Base-by-base conservation (phyloP, 768 basidiomycete species). In the Phanerochaete sordida region DNA sequence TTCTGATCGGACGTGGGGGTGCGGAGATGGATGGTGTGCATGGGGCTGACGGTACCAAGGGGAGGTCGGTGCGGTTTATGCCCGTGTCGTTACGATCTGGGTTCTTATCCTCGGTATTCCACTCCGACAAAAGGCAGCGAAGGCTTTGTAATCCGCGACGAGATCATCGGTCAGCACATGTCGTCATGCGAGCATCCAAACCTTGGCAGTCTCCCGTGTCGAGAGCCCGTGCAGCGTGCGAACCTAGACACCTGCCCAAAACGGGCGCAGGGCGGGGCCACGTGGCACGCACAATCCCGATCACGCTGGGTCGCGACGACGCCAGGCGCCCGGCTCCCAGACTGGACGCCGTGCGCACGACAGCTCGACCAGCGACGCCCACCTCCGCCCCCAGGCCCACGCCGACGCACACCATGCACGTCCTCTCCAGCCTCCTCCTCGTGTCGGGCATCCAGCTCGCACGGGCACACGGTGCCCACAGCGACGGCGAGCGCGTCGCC, bases 381-480 rank as follows among this genome's bases (percentile, higher is more conserved):
- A 21, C n/a, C 44, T 47, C 47, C 57, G 15, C 37, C 26, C 9
- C 33, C 27, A 37, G 28, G 19, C 28, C 28, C 13, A 7, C 15
- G n/a, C 12, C 39, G 16, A 31, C 35, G 55, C 35, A 26, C 46
- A 49, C 19, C 43, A 87, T 87, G 86, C 79, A 77, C 64, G 72
- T 78, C 61, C 70, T 70, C 62, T 76, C 66, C 72, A 75, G 66
- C 78, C 70, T 81, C 71, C 62, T 75, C 75, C 62, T 77, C 57
- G 68, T 78, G 7, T 62, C 59, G 64, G 72, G 57, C 56, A 60
- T 61, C 45, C 67, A 61, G 28, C 65, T 72, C 59, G 78, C 73
- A 28, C 56, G 65, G 21, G 83, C 78, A 0, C 93, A 95, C 69
- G 88, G 84, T 0, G 86, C 78, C 57, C 88, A 91, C 66, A 78